A percentile compares a stretch with the other conserved stretches of the same genome.
These are phyloP conservation scores for Saccharomyces hybrid DNA, from an alignment of 1,139 yeast species.

Conservation along the genomic window DNA sequence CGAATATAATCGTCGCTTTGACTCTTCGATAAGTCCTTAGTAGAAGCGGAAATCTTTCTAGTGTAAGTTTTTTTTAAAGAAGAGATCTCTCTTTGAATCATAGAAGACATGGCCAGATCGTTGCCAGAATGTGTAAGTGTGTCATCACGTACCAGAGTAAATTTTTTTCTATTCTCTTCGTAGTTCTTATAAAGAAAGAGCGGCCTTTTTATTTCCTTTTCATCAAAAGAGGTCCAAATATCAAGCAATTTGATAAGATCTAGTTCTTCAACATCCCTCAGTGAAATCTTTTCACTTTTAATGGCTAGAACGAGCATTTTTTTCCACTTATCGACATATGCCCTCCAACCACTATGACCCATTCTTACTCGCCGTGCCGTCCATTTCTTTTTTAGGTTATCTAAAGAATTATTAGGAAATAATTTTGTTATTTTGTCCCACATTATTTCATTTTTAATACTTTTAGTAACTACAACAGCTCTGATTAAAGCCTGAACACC, in stretches of 20 bases:
- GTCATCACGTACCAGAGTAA: slow-evolving; percentile 19
- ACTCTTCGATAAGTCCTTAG: slow-evolving; percentile 1
- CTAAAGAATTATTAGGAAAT: slow-evolving; percentile 29
- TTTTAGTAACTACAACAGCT: slow-evolving; percentile 29
- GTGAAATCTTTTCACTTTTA: slow-evolving; percentile 23
- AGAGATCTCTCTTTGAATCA: slow-evolving; percentile 30
- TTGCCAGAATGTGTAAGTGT: slow-evolving; percentile 7
- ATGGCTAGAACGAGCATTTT: slow-evolving; percentile 26
- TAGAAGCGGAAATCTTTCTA: neutral
- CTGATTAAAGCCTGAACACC: slow-evolving; percentile 26
- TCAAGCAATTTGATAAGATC: slow-evolving; percentile 21
- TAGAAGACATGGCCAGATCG: slow-evolving; percentile 30
- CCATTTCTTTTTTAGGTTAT: slow-evolving; percentile 30
- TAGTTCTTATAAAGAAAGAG: slow-evolving; percentile 22
- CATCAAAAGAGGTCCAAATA: slow-evolving; percentile 26
- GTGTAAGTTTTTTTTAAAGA: slow-evolving; percentile 24
- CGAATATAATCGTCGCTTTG: slow-evolving; percentile 20
- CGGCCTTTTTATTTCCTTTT: slow-evolving; percentile 11
- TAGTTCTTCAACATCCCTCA: slow-evolving; percentile 28
- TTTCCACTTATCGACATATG: slow-evolving; percentile 29
- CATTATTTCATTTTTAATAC: slow-evolving; percentile 29
- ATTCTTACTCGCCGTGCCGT: slow-evolving; percentile 26
- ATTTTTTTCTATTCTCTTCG: slow-evolving; percentile 21
- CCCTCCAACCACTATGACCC: slow-evolving; percentile 31
- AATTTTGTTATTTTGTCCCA: slow-evolving; percentile 28